Conservation (phyloP, 257 asterid species). For the Forsythia suspensa region DNA sequence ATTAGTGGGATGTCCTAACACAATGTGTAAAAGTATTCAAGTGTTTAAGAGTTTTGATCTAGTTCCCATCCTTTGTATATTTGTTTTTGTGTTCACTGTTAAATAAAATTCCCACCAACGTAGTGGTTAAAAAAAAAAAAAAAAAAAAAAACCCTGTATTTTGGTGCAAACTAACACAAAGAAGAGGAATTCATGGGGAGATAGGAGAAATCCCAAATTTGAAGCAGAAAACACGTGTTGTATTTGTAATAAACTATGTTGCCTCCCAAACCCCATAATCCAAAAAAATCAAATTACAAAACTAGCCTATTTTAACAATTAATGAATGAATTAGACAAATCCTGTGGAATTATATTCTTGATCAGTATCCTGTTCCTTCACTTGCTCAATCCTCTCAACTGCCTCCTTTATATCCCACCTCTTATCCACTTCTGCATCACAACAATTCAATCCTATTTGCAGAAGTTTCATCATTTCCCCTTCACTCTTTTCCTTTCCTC, state of each 20-base stretch:
- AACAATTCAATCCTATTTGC: slow-evolving; percentile 63
- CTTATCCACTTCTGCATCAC: slow-evolving; percentile 48
- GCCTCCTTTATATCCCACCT: slow-evolving; percentile 68
- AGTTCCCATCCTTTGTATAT: too few species aligned
- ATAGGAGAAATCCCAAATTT: too few species aligned
- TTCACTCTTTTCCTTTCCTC: slow-evolving; percentile 33
- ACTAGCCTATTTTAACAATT: neutral
- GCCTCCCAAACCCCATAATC: neutral
- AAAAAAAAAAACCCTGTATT: too few species aligned
- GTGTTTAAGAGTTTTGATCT: too few species aligned
- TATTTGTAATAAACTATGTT: neutral
- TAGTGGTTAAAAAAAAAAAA: too few species aligned
- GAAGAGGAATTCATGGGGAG: too few species aligned
- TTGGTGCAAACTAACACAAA: too few species aligned
- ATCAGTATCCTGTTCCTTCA: slow-evolving; percentile 52
- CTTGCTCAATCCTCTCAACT: slow-evolving; percentile 61
- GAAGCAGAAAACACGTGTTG: neutral
- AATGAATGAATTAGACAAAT: slow-evolving; percentile 30
- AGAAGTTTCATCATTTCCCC: slow-evolving; percentile 68
- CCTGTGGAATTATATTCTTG: slow-evolving; percentile 66
- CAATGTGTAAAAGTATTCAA: too few species aligned
- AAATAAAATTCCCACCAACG: too few species aligned
- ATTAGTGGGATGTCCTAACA: too few species aligned
- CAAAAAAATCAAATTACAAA: neutral
- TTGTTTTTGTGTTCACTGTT: too few species aligned